These are phyloP conservation scores for Hibiscus syriacus DNA, from an alignment of 345 rosid genomes.

Conservation along the genomic window DNA sequence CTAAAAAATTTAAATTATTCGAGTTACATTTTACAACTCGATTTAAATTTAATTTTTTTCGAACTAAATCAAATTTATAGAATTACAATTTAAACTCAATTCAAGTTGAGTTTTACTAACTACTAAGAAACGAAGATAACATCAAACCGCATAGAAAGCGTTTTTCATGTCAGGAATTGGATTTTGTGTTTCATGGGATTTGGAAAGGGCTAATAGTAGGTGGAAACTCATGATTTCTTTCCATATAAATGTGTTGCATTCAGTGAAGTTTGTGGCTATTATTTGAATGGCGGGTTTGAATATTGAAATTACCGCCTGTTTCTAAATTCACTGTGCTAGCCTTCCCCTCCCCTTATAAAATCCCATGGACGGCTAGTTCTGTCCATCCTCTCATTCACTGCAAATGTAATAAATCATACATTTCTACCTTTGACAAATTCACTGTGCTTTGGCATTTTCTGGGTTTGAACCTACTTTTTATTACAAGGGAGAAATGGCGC, in stretches of 20 bases:
- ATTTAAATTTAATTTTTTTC: no score
- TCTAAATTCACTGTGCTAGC: neutral
- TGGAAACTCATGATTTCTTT: neutral
- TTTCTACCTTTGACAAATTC: no score
- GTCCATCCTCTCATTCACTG: neutral
- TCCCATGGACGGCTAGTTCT: neutral
- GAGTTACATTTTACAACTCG: no score
- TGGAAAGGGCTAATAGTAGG: neutral
- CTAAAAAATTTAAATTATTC: no score
- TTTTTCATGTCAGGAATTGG: neutral
- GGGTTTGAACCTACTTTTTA: no score
- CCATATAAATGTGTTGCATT: neutral
- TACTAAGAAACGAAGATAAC: neutral
- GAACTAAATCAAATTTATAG: no score
- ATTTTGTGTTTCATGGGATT: neutral
- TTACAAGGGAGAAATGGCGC: slow-evolving; percentile 10
- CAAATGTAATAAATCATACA: no score
- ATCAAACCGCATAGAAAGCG: neutral
- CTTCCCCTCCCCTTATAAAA: neutral
- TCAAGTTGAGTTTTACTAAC: no score
- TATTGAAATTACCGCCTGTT: slow-evolving; percentile 2
- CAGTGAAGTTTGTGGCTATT: no score
- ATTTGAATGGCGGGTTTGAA: slow-evolving; percentile 8
- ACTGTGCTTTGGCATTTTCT: no score
- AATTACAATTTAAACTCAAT: no score